Percentiles rank a stretch among this genome's conserved stretches.
Evolutionary conservation across 1,284 basidiomycete species (phyloP).

Genomic region (Moesziomyces parantarcticus): DNA sequence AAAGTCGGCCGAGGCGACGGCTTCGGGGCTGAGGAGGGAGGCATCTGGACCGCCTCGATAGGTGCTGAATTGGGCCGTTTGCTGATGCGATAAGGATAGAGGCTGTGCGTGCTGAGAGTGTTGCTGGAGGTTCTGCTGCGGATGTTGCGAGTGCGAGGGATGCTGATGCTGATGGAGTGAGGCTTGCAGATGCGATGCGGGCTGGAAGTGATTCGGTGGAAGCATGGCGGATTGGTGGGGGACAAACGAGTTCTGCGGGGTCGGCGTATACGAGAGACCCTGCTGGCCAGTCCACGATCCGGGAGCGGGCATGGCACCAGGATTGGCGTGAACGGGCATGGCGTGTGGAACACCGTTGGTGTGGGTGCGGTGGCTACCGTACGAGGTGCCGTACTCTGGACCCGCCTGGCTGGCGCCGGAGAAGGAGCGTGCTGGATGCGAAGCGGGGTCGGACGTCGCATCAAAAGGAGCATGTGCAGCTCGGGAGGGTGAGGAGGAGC

Average conservation of each 20-base stretch:
- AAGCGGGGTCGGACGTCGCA: constrained; percentile 1
- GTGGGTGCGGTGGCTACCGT: constrained; percentile 17
- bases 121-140: constrained; percentile 28
- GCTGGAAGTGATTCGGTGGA: constrained; percentile 13
- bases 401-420: constrained; percentile 5
- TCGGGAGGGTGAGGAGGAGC: constrained; percentile 41
- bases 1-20: constrained; percentile 25
- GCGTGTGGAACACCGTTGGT: constrained; percentile 16
- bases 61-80: constrained; percentile 22
- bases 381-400: constrained; percentile 27
- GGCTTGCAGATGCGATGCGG: constrained; percentile 6
- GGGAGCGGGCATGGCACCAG: constrained; percentile 4
- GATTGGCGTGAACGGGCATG: neutral
- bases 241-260: constrained; percentile 17
- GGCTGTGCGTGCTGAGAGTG: constrained; percentile 17
- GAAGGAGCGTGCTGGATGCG: constrained; percentile 21
- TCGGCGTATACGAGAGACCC: constrained; percentile 8
- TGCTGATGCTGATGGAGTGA: constrained; percentile 15
- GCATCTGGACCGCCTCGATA: constrained; percentile 28
- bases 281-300: constrained; percentile 27
- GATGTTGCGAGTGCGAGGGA: constrained; percentile 12
- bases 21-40: constrained; percentile 23
- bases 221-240: constrained; percentile 27
- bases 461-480: constrained; percentile 9
- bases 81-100: neutral